A percentile compares a stretch with the other conserved stretches of the same genome.
Evolutionary conservation across 2,329 filamentous ascomycete species (phyloP).

Genomic region (Pyrenophora tritici-repentis): DNA sequence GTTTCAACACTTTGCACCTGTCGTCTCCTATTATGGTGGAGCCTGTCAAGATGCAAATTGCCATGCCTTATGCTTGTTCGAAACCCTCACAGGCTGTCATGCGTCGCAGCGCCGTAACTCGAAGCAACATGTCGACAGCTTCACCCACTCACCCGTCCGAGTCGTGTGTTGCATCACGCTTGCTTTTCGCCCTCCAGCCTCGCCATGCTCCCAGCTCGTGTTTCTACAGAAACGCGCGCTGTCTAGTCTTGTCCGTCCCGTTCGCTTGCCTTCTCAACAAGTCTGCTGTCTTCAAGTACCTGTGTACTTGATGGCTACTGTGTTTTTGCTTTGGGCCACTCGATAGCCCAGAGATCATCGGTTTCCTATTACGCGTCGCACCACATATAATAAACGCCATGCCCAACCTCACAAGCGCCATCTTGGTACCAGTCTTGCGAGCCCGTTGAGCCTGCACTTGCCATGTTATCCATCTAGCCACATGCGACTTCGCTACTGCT

Average conservation of each 20-base stretch:
- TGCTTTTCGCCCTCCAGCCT: constrained; percentile 1
- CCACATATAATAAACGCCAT: constrained; percentile 32
- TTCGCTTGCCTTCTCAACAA: constrained; percentile 2
- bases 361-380: constrained; percentile 35
- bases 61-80: constrained; percentile 5
- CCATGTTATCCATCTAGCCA: neutral
- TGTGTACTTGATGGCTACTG: neutral
- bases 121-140: constrained; percentile 1
- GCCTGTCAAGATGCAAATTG: constrained; percentile 11
- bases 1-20: constrained; percentile 25
- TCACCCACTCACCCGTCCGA: neutral
- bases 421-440: neutral
- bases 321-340: constrained; percentile 6
- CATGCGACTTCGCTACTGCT: too few species aligned
- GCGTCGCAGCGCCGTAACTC: neutral
- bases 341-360: constrained; percentile 6
- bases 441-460: constrained; percentile 4
- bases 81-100: neutral
- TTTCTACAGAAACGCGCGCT: constrained; percentile 12
- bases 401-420: constrained; percentile 4
- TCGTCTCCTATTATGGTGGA: constrained; percentile 16
- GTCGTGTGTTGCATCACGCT: neutral
- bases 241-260: constrained; percentile 3
- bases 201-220: neutral
- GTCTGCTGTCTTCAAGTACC: neutral